Conservation (phyloP, 2,329 filamentous ascomycete species). For the Fusarium staphyleae region DNA sequence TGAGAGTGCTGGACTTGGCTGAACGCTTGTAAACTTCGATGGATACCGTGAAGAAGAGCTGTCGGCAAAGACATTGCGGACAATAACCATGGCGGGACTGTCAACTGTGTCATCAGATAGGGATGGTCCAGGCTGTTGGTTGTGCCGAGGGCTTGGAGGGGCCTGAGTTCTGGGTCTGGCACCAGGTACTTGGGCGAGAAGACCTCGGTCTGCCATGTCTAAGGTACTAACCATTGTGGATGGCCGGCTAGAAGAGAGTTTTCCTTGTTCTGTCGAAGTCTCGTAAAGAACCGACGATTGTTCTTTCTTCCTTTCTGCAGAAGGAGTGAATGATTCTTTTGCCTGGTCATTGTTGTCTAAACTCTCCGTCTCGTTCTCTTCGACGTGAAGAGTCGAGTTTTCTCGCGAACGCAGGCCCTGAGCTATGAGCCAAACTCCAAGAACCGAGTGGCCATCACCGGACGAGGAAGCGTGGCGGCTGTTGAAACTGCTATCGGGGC, state of each 20-base stretch:
- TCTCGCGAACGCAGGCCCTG: slow-evolving; percentile 44
- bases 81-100: slow-evolving; percentile 19
- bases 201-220: background rate
- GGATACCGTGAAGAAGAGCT: slow-evolving; percentile 46
- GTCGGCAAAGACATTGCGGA: slow-evolving; percentile 29
- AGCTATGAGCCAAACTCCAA: slow-evolving; percentile 49
- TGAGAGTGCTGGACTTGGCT: slow-evolving; percentile 44
- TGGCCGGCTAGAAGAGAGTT: background rate
- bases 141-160: background rate
- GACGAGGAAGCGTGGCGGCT: slow-evolving; percentile 43
- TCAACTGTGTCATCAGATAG: slow-evolving; percentile 9
- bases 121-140: background rate
- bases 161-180: background rate
- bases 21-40: slow-evolving; percentile 45
- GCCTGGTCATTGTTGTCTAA: background rate
- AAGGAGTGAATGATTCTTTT: background rate
- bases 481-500: slow-evolving; percentile 40
- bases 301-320: background rate
- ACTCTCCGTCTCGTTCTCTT: slow-evolving; percentile 9
- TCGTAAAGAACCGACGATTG: background rate
- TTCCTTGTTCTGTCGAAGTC: background rate
- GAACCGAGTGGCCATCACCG: slow-evolving; percentile 45
- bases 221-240: background rate
- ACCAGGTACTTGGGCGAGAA: background rate
- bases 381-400: slow-evolving; percentile 30